Conservation (phyloP, 208 protist species). For the Crithidia mellificae region DNA sequence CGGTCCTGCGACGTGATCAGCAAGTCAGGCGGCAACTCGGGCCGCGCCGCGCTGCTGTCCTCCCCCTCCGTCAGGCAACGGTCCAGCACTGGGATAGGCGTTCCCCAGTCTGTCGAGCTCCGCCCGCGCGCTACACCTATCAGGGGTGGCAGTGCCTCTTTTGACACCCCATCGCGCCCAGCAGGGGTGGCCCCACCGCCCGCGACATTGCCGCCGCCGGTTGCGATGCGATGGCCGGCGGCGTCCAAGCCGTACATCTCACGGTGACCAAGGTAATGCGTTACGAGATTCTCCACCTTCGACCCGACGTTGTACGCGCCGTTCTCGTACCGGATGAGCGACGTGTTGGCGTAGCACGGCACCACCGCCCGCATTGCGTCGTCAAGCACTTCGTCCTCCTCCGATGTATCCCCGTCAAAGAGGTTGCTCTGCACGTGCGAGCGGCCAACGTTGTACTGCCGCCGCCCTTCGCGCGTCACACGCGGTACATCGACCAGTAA, state of each 20-base stretch:
- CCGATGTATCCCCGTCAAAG: constrained; percentile 42
- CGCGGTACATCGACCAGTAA: constrained; percentile 43
- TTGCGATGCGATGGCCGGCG: constrained; percentile 17
- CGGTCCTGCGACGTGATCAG: constrained; percentile 25
- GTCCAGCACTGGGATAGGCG: constrained; percentile 20
- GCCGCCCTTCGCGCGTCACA: constrained; percentile 59
- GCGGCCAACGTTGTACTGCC: constrained; percentile 80
- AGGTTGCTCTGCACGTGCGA: constrained; percentile 39
- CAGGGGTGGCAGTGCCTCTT: constrained; percentile 10
- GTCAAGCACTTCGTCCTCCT: constrained; percentile 75
- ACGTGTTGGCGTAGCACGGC: constrained; percentile 57
- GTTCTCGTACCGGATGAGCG: constrained; percentile 68
- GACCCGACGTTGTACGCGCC: constrained; percentile 86
- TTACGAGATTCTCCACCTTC: constrained; percentile 39
- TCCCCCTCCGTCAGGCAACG: constrained; percentile 19
- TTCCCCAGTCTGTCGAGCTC: constrained; percentile 20
- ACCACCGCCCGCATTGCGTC: constrained; percentile 83
- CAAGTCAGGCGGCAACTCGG: constrained; percentile 24
- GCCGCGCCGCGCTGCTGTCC: constrained; percentile 4
- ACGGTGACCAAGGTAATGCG: constrained; percentile 71
- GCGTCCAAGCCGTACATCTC: constrained; percentile 67
- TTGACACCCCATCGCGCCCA: neutral
- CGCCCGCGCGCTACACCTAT: constrained; percentile 4
- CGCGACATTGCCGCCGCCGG: constrained; percentile 7
- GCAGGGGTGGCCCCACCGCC: constrained; percentile 1